Conservation (phyloP, 192 early-diverging fungal species). For the Entomortierella parvispora region DNA sequence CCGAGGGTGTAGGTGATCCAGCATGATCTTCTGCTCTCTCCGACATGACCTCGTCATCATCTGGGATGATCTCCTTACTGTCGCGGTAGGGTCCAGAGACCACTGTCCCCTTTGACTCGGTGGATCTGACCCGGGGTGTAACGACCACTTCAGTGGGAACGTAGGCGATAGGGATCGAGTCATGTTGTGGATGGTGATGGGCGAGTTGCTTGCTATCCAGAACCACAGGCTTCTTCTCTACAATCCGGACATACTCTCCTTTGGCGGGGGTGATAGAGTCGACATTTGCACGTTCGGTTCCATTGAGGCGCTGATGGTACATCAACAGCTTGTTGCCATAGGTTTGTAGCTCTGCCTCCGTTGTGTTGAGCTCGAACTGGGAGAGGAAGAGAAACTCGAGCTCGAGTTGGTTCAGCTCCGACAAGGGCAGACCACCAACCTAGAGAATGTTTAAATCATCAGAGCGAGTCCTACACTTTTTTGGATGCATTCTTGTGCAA, state of each 20-base stretch:
- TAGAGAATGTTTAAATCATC: slow-evolving; percentile 14
- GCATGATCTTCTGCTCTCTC: slow-evolving; percentile 24
- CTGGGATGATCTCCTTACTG: slow-evolving; percentile 42
- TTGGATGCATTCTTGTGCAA: not conserved
- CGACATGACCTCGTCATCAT: slow-evolving; percentile 50
- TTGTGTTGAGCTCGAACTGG: slow-evolving; percentile 76
- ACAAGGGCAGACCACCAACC: slow-evolving; percentile 78
- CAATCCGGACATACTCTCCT: slow-evolving; percentile 29
- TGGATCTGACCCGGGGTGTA: slow-evolving; percentile 3
- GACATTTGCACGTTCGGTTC: slow-evolving; percentile 29
- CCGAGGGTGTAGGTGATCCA: slow-evolving; percentile 12
- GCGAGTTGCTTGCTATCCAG: slow-evolving; percentile 8
- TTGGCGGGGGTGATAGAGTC: slow-evolving; percentile 46
- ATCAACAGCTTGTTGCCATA: slow-evolving; percentile 70
- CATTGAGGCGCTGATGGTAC: slow-evolving; percentile 52
- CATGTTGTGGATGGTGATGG: not conserved
- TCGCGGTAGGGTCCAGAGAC: slow-evolving; percentile 37
- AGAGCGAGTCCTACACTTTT: not conserved
- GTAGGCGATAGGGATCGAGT: not conserved
- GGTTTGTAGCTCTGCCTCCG: slow-evolving; percentile 66
- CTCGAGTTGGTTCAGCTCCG: slow-evolving; percentile 79
- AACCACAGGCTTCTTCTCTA: slow-evolving; percentile 37
- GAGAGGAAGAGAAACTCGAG: slow-evolving; percentile 78
- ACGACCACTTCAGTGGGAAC: not conserved
- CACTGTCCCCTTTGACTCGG: slow-evolving; percentile 15